phyloP scores from a whole-genome alignment of 1,284 basidiomycete species.

The Tylopilus microsporus region DNA sequence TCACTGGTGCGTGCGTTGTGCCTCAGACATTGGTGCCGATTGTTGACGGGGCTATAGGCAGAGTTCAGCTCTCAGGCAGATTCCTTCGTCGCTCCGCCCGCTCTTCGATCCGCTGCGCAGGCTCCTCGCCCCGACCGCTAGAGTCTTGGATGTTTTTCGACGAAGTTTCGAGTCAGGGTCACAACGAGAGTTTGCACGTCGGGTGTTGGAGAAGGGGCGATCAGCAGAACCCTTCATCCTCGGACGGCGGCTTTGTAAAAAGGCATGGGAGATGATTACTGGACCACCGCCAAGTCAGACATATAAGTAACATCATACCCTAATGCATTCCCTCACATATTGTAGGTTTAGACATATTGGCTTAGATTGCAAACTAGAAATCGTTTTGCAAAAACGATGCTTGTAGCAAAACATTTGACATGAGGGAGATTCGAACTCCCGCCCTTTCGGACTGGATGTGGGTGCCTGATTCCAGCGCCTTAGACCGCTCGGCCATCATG shows the following conservation, averaged over 20 bases:
- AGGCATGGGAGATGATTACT: conserved; percentile 46
- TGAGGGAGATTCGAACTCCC: conserved; percentile 46
- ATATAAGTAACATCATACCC: conserved; percentile 24
- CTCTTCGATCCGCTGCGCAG: conserved; percentile 45
- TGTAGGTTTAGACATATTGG: conserved; percentile 1
- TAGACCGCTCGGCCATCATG: conserved; percentile 64
- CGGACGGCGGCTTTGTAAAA: conserved; percentile 43
- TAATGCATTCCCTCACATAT: conserved; percentile 10
- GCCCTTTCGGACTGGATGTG: conserved; percentile 40
- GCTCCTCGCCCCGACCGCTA: conserved; percentile 47
- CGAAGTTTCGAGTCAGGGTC: conserved; percentile 49
- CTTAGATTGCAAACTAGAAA: conserved; percentile 7
- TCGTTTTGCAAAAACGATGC: not conserved
- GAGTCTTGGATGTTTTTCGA: conserved; percentile 43
- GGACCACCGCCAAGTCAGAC: conserved; percentile 27
- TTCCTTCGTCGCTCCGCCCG: conserved; percentile 36
- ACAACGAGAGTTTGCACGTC: conserved; percentile 45
- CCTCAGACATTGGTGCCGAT: not conserved
- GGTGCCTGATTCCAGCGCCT: conserved; percentile 44
- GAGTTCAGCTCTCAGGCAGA: conserved; percentile 28
- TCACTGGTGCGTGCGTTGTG: conserved; percentile 19
- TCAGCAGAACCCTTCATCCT: conserved; percentile 51
- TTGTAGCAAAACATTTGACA: conserved; percentile 27
- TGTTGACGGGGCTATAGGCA: conserved; percentile 23
- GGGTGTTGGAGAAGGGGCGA: conserved; percentile 52